Evolutionary conservation across 208 protist genomes (phyloP).

Genomic region (Sergeia podlipaevii): DNA sequence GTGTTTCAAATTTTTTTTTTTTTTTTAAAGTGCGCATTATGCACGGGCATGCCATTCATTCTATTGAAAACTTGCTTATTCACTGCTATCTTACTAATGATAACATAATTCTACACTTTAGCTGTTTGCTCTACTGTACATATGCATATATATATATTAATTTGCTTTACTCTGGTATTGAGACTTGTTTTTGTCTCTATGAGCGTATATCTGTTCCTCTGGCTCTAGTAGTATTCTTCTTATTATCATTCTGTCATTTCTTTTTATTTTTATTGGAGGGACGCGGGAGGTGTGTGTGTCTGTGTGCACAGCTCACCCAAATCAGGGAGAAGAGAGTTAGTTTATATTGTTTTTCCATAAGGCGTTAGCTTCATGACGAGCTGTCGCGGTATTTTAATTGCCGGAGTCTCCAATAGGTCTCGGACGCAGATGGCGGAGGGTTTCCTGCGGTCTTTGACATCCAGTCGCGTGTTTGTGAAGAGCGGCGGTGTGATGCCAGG

Average conservation of each 20-base stretch:
- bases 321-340: too few species aligned
- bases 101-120: too few species aligned
- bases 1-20: too few species aligned
- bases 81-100: too few species aligned
- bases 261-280: conserved; percentile 1
- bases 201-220: neutral
- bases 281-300: neutral
- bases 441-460: conserved; percentile 52
- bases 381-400: conserved; percentile 77
- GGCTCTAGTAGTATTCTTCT: neutral
- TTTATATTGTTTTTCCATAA: too few species aligned
- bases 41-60: too few species aligned
- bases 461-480: conserved; percentile 51
- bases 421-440: conserved; percentile 87
- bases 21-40: too few species aligned
- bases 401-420: conserved; percentile 63
- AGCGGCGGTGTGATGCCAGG: conserved; percentile 64
- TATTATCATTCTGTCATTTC: neutral
- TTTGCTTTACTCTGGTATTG: too few species aligned
- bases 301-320: neutral
- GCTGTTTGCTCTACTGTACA: too few species aligned
- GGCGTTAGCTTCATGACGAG: conserved; percentile 52
- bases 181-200: too few species aligned
- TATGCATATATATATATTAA: too few species aligned
- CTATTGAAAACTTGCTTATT: too few species aligned